These are phyloP conservation scores for Stropharia rugosoannulata DNA, from an alignment of 768 basidiomycete genomes.

Conservation along the genomic window DNA sequence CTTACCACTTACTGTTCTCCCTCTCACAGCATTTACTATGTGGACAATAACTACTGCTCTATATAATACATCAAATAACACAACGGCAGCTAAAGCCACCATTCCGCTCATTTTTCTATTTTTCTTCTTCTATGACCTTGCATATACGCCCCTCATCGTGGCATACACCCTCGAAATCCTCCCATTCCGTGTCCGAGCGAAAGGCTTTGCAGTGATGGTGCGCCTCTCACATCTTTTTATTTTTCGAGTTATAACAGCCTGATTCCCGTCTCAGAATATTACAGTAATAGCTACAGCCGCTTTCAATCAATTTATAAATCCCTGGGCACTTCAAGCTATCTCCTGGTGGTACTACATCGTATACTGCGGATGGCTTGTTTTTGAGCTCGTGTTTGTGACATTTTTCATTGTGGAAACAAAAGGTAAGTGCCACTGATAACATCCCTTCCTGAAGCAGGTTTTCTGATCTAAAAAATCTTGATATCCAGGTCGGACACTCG, in stretches of 20 bases:
- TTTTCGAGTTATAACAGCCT: not conserved
- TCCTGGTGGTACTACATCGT: constrained; percentile 63
- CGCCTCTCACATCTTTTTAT: constrained; percentile 11
- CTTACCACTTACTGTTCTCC: not conserved
- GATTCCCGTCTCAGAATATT: constrained; percentile 45
- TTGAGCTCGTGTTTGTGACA: constrained; percentile 60
- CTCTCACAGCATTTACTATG: constrained; percentile 43
- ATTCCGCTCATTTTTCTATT: constrained; percentile 67
- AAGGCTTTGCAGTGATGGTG: constrained; percentile 77
- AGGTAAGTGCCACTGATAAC: constrained; percentile 32
- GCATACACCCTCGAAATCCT: constrained; percentile 74
- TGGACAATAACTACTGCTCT: constrained; percentile 56
- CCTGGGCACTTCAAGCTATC: constrained; percentile 62
- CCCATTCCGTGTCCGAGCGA: constrained; percentile 77
- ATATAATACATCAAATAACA: constrained; percentile 37
- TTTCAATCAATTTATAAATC: constrained; percentile 81
- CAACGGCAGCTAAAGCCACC: constrained; percentile 51
- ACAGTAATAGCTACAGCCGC: constrained; percentile 64
- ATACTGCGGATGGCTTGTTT: constrained; percentile 61
- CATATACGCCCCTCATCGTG: constrained; percentile 73
- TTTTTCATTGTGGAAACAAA: constrained; percentile 61
- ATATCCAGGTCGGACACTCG: constrained; percentile 55
- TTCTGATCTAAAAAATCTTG: constrained; percentile 5
- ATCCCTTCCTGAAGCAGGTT: not conserved
- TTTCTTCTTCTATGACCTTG: constrained; percentile 59